Percentiles rank a stretch among this genome's conserved stretches.
Evolutionary conservation across 2,329 filamentous ascomycete species (phyloP).

Genomic region (Fusarium hostae): DNA sequence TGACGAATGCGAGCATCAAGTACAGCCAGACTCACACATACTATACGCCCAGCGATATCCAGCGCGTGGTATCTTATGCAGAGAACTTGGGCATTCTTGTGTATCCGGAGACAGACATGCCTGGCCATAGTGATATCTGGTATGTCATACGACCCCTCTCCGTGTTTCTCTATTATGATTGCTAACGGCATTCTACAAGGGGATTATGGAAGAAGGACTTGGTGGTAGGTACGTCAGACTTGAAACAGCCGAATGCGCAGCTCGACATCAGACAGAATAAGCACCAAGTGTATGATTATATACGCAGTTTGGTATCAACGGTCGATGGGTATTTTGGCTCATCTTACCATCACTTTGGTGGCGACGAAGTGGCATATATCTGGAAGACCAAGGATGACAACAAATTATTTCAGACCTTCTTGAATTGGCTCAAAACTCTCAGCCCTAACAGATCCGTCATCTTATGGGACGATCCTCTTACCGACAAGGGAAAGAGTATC

Average conservation of each 20-base stretch:
- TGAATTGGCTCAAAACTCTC: not conserved
- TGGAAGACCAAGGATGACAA: slow-evolving; percentile 10
- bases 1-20: slow-evolving; percentile 6
- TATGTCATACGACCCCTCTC: not conserved
- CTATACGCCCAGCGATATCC: not conserved
- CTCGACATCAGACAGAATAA: not conserved
- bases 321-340: not conserved
- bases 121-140: slow-evolving; percentile 16
- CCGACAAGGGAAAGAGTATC: not conserved
- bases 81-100: not conserved
- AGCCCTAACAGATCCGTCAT: not conserved
- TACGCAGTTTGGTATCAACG: not conserved
- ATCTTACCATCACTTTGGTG: slow-evolving; percentile 11
- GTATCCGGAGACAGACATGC: slow-evolving; percentile 16
- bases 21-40: not conserved
- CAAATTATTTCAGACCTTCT: not conserved
- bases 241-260: not conserved
- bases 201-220: slow-evolving; percentile 9
- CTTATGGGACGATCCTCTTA: slow-evolving; percentile 10
- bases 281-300: not conserved
- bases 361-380: slow-evolving; percentile 10
- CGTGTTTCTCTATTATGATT: accelerated
- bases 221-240: slow-evolving; percentile 1
- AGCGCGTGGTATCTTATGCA: not conserved
- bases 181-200: accelerated